phyloP scores from a whole-genome alignment of 23 red algal species.

The Gracilariopsis chorda region DNA sequence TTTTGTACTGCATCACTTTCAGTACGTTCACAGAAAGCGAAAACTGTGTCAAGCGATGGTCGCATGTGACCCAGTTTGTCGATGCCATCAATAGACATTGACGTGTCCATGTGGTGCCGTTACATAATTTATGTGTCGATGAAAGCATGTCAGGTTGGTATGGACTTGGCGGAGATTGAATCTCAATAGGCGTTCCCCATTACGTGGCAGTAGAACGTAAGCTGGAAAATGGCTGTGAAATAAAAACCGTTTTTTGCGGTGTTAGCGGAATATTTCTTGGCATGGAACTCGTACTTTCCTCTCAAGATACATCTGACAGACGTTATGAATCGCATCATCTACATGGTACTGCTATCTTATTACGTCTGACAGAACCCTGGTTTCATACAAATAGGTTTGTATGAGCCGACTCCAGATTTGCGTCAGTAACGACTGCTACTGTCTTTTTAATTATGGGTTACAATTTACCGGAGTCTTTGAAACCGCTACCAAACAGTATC shows the following conservation, averaged over 20 bases:
- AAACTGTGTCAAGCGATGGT: neutral
- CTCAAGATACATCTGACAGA: neutral
- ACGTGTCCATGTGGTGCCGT: neutral
- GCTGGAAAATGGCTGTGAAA: constrained; percentile 37
- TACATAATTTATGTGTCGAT: constrained; percentile 19
- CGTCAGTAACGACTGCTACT: neutral
- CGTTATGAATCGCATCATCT: neutral
- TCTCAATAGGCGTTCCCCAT: constrained; percentile 7
- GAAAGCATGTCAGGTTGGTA: constrained; percentile 31
- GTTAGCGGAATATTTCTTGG: neutral
- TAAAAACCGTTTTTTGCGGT: neutral
- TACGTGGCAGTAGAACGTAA: constrained; percentile 15
- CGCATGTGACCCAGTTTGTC: neutral
- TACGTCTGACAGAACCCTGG: neutral
- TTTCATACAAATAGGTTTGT: neutral
- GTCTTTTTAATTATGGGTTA: neutral
- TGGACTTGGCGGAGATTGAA: constrained; percentile 35
- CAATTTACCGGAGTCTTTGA: constrained; percentile 29
- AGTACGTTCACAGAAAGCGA: neutral
- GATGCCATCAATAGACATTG: neutral
- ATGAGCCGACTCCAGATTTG: constrained; percentile 23
- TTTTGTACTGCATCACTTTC: neutral
- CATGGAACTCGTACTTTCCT: neutral
- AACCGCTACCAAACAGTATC: neutral
- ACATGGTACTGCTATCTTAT: neutral